Percentiles rank a stretch among this genome's conserved stretches.
Conservation (phyloP, 1,284 basidiomycete species). For the Pterulicium gracile region DNA sequence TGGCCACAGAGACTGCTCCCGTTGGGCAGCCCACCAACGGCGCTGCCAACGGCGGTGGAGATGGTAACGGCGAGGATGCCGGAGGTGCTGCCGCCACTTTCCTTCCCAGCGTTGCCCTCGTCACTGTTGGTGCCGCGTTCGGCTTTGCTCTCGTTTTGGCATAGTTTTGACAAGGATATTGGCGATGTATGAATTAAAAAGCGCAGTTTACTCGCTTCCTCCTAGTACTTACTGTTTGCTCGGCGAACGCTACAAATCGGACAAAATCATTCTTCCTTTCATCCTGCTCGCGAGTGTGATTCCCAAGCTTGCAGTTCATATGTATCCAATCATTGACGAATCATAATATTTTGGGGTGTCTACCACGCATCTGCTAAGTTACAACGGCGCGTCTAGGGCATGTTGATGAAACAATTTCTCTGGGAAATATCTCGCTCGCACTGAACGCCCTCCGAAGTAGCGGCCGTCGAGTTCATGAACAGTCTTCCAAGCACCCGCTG, state of each 20-base stretch:
- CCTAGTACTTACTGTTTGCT: too few relatives aligned
- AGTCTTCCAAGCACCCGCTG: constrained; percentile 90
- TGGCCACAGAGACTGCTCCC: neutral
- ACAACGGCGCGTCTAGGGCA: constrained; percentile 33
- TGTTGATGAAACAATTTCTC: constrained; percentile 46
- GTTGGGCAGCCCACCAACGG: neutral
- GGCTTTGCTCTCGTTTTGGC: too few relatives aligned
- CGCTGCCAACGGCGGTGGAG: neutral
- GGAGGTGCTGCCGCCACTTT: neutral
- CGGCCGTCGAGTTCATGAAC: constrained; percentile 85
- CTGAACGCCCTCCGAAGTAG: constrained; percentile 79
- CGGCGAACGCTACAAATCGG: too few relatives aligned
- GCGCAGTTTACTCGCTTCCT: too few relatives aligned
- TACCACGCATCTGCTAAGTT: too few relatives aligned
- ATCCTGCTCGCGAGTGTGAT: too few relatives aligned
- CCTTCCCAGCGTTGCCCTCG: neutral
- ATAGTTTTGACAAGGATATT: too few relatives aligned
- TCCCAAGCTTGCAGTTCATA: too few relatives aligned
- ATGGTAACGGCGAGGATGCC: neutral
- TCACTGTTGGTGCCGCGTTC: neutral
- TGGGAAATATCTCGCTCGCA: constrained; percentile 77
- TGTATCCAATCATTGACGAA: too few relatives aligned
- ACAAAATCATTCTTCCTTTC: too few relatives aligned
- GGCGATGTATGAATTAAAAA: too few relatives aligned
- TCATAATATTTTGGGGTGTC: too few relatives aligned